Percentiles rank a stretch among this genome's conserved stretches.
These are phyloP conservation scores for Circinella minor DNA, from an alignment of 371 early-diverging fungal genomes.

Conservation along the genomic window DNA sequence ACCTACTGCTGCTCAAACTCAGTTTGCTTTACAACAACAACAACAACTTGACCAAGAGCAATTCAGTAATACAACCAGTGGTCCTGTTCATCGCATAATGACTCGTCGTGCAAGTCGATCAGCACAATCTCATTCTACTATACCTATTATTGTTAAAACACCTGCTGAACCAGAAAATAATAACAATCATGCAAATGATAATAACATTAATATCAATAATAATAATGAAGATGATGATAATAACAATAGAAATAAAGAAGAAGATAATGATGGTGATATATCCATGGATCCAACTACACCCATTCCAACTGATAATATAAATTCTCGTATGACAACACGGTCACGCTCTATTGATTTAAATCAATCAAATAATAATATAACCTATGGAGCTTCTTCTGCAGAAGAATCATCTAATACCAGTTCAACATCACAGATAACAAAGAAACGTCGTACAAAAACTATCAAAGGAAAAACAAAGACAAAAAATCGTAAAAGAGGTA, in stretches of 20 bases:
- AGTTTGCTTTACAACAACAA: not conserved
- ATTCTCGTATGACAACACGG: slow-evolving; percentile 21
- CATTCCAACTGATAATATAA: not conserved
- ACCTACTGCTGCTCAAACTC: not conserved
- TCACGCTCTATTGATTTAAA: slow-evolving; percentile 20
- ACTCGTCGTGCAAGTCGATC: slow-evolving; percentile 25
- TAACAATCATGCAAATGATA: not conserved
- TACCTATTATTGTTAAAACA: slow-evolving; percentile 7
- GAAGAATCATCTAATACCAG: not conserved
- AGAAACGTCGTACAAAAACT: not conserved
- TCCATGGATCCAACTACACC: not conserved
- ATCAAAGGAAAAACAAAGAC: slow-evolving; percentile 15
- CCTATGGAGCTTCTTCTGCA: not conserved
- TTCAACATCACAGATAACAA: slow-evolving; percentile 9
- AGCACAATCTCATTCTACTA: slow-evolving; percentile 17
- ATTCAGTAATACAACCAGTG: not conserved
- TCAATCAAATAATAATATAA: not conserved
- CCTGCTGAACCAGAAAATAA: slow-evolving; percentile 10
- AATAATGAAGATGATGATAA: not conserved
- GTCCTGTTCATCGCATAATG: slow-evolving; percentile 21
- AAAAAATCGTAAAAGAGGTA: not conserved
- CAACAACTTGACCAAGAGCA: slow-evolving; percentile 5
- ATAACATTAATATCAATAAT: not conserved
- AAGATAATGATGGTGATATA: not conserved
- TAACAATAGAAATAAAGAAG: not conserved